Evolutionary conservation across 108 stramenopile species (phyloP), one percentile per base, ranked within the genome.

Genomic region (Licmophora abbreviata): DNA sequence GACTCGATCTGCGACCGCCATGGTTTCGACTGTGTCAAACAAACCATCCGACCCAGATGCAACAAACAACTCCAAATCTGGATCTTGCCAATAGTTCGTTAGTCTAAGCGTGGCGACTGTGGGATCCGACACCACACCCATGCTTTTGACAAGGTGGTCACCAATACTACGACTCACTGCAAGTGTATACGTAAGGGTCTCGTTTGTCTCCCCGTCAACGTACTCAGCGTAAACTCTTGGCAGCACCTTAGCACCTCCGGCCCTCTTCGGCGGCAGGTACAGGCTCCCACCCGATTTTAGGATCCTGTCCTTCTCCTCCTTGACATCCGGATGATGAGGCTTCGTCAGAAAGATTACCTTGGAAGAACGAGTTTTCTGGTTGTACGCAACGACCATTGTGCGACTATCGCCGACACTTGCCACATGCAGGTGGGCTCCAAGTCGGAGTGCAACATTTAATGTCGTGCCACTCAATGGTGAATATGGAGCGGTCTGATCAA

Each of bases 331-430:
- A 9, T 9, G 9, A 35, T 35, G 10, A 35, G 10, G 34, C 12
- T 35, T 9, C 9, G 10, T 35, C 12, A 12, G 10, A 35, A 11
- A 12, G 12, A 35, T 35, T 35, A 35, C 12, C 12, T 35, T 12
- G 9, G 34, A 9, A 9, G 9, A 11, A 11, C 12, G 34, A 11
- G 51, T 66, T 0, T 12, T 23, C 4, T 28, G 28, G 26, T 33
- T 36, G 28, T 44, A 32, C 6, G 58, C 22, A 22, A 53, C 54
- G 11, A 80, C 48, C n/a, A 73, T 30, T 12, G 12, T 35, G 34
- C 9, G 34, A 35, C 10, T 35, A 35, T 35, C 34, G 12, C 34
- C 34, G 9, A 12, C 34, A 35, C 34, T 35, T 35, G 34, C 34
- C 9, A 35, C 34, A 35, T 35, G 12, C 12, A 35, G 34, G 12